Conservation (phyloP, 345 rosid genomes). For the Populus nigra region DNA sequence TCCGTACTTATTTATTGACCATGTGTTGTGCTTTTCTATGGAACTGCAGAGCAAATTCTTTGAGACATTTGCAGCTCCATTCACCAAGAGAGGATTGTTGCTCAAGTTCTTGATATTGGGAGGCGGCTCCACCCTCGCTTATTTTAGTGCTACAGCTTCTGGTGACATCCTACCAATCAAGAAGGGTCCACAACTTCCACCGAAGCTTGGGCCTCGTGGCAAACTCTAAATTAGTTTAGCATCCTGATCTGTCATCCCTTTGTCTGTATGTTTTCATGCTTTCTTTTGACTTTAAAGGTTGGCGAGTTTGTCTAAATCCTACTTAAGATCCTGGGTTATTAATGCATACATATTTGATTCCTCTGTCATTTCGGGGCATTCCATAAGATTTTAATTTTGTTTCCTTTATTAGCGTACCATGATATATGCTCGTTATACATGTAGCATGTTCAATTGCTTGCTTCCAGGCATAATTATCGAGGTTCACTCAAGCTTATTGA, state of each 20-base stretch:
- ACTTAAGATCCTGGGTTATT: conserved; percentile 8
- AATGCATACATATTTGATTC: conserved; percentile 8
- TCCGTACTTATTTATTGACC: not conserved
- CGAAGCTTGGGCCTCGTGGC: conserved; percentile 88
- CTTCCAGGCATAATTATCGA: too few relatives aligned
- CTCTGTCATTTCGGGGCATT: not conserved
- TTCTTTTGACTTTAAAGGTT: conserved; percentile 15
- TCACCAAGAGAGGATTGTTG: conserved; percentile 90
- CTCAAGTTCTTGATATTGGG: conserved; percentile 90
- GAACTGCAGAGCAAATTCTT: conserved; percentile 90
- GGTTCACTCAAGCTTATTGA: not conserved
- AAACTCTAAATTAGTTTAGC: conserved; percentile 50
- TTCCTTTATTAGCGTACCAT: not conserved
- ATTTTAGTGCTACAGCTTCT: conserved; percentile 58
- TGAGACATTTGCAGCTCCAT: conserved; percentile 88
- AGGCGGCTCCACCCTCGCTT: conserved; percentile 76
- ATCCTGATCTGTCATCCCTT: conserved; percentile 1
- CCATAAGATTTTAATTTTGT: not conserved
- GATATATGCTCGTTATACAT: not conserved
- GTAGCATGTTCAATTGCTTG: not conserved
- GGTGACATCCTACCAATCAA: conserved; percentile 82
- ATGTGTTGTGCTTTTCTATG: conserved; percentile 1
- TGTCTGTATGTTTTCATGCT: conserved; percentile 24
- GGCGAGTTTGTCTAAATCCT: conserved; percentile 20
- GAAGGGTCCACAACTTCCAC: conserved; percentile 91